Base-by-base conservation (phyloP, 2,329 filamentous ascomycete genomes). In the Pseudocercospora fuligena region DNA sequence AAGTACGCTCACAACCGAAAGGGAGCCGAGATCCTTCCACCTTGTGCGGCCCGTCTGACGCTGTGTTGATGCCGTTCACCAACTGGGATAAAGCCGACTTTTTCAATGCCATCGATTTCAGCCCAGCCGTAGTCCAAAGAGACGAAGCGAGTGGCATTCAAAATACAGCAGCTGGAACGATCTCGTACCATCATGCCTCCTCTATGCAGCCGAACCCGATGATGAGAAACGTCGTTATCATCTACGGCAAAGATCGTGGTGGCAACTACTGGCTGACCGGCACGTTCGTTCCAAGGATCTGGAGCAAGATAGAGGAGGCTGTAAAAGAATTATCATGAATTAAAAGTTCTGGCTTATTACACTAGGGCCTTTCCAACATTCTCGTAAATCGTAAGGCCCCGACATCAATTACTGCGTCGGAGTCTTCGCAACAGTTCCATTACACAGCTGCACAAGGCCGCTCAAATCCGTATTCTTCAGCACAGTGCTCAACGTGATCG, bases 21-120 rank as follows among this genome's bases (percentile, higher is more conserved):
- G 19, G 27, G 1, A 49, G 51, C 31, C n/a, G 27, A 31, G 60
- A 63, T 8, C 47, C 51, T 6, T 54, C 40, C 12, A 43, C 46
- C 11, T 2, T 63, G 9, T 63, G 21, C 12, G 60, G 46, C 5
- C 73, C 77, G 11, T 40, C 77, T 0, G 70, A 11, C 16, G 60
- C 60, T 1, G 2, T 63, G 5, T 72, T 82, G 7, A 61, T 83
- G n/a, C 64, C 70, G 1, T 75, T 79, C 40, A 79, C 75, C 8
- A 84, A 83, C 66, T 82, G 80, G 79, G 72, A 76, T 5, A 77
- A 77, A 51, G 78, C 73, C 7, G 72, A 76, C 43, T 71, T 83
- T 23, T 79, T 77, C 51, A 70, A 77, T 1, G 60, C 46, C 7
- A 70, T 74, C 6, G 80, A 83, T 70, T 83, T 84, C 58, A 73